Base-by-base conservation (phyloP, 73 alveolate species). In the Tetrahymena elliotti region DNA sequence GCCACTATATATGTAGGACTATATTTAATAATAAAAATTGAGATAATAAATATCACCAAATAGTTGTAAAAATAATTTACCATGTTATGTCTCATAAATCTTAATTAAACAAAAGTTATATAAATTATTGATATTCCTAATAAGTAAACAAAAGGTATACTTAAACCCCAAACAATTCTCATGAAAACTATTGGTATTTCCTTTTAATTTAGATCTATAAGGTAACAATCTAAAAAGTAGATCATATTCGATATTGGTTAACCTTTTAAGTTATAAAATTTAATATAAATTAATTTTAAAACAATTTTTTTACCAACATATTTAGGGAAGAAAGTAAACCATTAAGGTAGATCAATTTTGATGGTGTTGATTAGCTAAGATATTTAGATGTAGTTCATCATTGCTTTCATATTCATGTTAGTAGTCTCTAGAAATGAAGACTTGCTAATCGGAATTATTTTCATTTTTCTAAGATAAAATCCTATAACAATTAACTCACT, bases 161-260 rank as follows among this genome's bases (percentile, higher is more conserved):
- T 38, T 37, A 94, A 83, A 38, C 93, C 94, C 96, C 96, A 94
- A 15, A 94, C 35, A 40, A 41, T 82, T 83, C 96, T 94, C 39
- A 94, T 82, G 31, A 83, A 94, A 53, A 94, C 38, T 1, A 94
- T 92, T n/a, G 92, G 88, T 22, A 68, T 24, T 18, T 68, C 83
- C 12, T 83, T n/a, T n/a, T n/a, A n/a, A 39, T 6, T 94, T 20
- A 34, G 33, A n/a, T n/a, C n/a, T n/a, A n/a, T 40, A 35, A 94
- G 68, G 39, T 83, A 94, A 27, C 96, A 94, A 84, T 94, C 96
- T 33, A 94, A 33, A 0, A 94, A 38, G 41, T 94, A 94, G 37
- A 93, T 94, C 94, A 94, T 82, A 11, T 93, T 38, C 36, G 83
- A 83, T 18, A 94, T 53, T 33, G 96, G 96, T 8, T 40, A 35